phyloP scores from a whole-genome alignment of 2,329 filamentous ascomycete genomes.

The Fusarium udum region DNA sequence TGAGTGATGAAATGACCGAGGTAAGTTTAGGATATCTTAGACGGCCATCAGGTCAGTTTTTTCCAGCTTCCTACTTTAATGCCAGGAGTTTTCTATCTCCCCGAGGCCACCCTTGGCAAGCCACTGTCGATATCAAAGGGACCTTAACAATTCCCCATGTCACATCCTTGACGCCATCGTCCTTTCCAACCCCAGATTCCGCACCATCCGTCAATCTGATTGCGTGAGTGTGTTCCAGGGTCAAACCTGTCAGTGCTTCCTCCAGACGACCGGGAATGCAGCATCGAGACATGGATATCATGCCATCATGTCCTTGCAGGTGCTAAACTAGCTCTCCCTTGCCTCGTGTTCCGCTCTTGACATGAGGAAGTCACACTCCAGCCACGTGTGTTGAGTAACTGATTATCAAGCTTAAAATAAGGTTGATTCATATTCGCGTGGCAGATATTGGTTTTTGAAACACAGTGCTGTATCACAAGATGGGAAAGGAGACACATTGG shows the following conservation, averaged over 20 bases:
- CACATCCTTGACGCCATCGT: not conserved
- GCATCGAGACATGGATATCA: not conserved
- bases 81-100: not conserved
- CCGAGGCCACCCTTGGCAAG: not conserved
- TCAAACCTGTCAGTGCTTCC: not conserved
- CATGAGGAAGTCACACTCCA: not conserved
- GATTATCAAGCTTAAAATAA: not conserved
- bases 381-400: not conserved
- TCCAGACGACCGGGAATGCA: conserved; percentile 15
- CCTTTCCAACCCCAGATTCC: not conserved
- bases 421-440: not conserved
- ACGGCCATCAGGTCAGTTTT: not conserved
- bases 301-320: not conserved
- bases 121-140: not conserved
- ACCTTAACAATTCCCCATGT: not conserved
- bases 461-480: not conserved
- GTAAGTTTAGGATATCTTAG: not conserved
- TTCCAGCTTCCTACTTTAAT: not conserved
- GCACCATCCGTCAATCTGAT: not conserved
- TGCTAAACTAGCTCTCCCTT: not conserved
- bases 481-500: not conserved
- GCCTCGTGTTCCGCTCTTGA: not conserved
- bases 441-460: not conserved
- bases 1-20: not conserved
- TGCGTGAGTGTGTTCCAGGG: not conserved